Percentiles rank a stretch among this genome's conserved stretches.
Evolutionary conservation across 768 basidiomycete genomes (phyloP).

Genomic region (Panellus pusillus): DNA sequence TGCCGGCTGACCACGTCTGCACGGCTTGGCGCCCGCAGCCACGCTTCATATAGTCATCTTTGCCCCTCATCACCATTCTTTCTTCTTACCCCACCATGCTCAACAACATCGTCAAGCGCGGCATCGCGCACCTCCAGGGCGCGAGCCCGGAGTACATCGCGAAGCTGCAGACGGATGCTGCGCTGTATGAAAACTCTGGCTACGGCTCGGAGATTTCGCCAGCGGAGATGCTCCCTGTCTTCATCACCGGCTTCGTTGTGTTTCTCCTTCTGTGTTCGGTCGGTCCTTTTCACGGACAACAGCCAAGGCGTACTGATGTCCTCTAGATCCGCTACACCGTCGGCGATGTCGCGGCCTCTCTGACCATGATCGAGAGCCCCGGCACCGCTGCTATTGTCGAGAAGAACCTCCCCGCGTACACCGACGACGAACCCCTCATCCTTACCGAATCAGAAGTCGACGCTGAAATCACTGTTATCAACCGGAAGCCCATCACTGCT

Average conservation of each 20-base stretch:
- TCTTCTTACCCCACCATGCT: background rate
- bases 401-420: constrained; percentile 2
- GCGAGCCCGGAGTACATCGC: constrained; percentile 2
- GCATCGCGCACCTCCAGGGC: constrained; percentile 1
- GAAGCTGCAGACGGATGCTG: constrained; percentile 5
- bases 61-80: background rate
- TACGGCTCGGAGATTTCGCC: background rate
- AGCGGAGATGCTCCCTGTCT: constrained; percentile 1
- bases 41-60: no score
- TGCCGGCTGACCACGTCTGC: no score
- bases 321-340: constrained; percentile 9
- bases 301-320: no score
- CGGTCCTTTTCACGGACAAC: background rate
- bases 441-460: background rate
- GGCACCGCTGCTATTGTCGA: constrained; percentile 1
- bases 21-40: no score
- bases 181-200: constrained; percentile 1
- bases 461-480: background rate
- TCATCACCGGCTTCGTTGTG: constrained; percentile 2
- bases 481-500: constrained; percentile 10
- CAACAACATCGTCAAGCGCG: constrained; percentile 3
- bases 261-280: constrained; percentile 11
- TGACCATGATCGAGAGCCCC: constrained; percentile 12
- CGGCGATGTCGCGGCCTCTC: constrained; percentile 7
- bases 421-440: constrained; percentile 10